A percentile compares a stretch with the other conserved stretches of the same genome.
Conservation (phyloP, 805 yeast species). For the Maudiozyma bulderi region DNA sequence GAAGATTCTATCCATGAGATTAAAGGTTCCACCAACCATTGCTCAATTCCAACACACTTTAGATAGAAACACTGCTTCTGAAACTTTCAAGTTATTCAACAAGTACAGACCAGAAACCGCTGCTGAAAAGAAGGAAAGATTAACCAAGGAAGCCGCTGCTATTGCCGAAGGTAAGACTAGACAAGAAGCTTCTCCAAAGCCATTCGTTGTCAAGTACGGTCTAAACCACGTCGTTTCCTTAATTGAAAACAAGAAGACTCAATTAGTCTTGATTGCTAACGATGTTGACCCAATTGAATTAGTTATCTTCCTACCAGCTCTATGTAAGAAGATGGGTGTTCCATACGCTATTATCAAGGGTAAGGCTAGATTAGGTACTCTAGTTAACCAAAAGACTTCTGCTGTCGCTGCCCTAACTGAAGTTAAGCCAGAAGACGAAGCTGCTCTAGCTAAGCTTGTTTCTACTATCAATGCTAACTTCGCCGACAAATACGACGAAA, state of each 20-base stretch:
- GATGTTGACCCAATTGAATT: slow-evolving; percentile 99
- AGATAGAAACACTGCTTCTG: slow-evolving; percentile 98
- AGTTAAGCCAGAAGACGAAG: slow-evolving; percentile 88
- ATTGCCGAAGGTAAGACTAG: slow-evolving; percentile 96
- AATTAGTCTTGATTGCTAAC: slow-evolving; percentile 93
- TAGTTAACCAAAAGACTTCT: slow-evolving; percentile 95
- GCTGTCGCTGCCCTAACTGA: slow-evolving; percentile 96
- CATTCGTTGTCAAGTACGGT: slow-evolving; percentile 96
- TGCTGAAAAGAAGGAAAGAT: slow-evolving; percentile 98
- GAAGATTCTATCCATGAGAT: slow-evolving; percentile 89
- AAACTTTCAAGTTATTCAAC: slow-evolving; percentile 93
- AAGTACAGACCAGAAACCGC: slow-evolving; percentile 98
- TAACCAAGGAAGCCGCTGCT: slow-evolving; percentile 97
- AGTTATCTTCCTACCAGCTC: slow-evolving; percentile 95
- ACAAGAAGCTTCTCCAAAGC: slow-evolving; percentile 94
- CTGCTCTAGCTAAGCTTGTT: slow-evolving; percentile 67
- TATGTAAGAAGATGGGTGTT: slow-evolving; percentile 98
- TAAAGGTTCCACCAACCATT: slow-evolving; percentile 98
- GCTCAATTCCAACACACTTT: slow-evolving; percentile 92
- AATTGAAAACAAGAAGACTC: slow-evolving; percentile 97
- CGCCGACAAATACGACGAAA: slow-evolving; percentile 86
- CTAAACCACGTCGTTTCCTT: slow-evolving; percentile 97
- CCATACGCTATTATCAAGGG: slow-evolving; percentile 98
- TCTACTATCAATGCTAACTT: slow-evolving; percentile 92
- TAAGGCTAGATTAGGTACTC: slow-evolving; percentile 95